A percentile compares a stretch with the other conserved stretches of the same genome.
Conservation (phyloP, 306 rosid genomes). For the Arachis hypogaea region DNA sequence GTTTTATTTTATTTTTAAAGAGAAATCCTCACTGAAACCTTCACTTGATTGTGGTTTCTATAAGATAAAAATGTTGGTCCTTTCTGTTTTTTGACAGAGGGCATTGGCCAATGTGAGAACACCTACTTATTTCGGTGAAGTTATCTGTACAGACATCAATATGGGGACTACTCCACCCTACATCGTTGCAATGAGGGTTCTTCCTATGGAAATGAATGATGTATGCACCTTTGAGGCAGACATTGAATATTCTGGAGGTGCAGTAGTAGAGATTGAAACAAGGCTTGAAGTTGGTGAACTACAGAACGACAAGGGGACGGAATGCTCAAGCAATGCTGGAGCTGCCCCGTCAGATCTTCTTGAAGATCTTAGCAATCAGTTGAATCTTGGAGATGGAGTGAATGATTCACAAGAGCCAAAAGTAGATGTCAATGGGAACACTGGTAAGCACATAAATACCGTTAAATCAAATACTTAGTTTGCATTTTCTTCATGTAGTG, state of each 20-base stretch:
- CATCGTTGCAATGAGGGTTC: slow-evolving; percentile 77
- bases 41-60: slow-evolving; percentile 36
- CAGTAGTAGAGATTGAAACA: slow-evolving; percentile 74
- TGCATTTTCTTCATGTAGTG: slow-evolving; percentile 25
- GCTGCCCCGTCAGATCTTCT: slow-evolving; percentile 64
- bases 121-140: slow-evolving; percentile 83
- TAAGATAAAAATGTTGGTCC: slow-evolving; percentile 32
- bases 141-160: slow-evolving; percentile 73
- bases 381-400: slow-evolving; percentile 60
- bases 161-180: slow-evolving; percentile 81
- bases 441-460: slow-evolving; percentile 43
- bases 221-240: slow-evolving; percentile 88
- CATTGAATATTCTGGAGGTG: slow-evolving; percentile 86
- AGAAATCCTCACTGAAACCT: slow-evolving; percentile 10
- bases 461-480: slow-evolving; percentile 6
- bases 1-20: slow-evolving; percentile 49
- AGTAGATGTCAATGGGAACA: slow-evolving; percentile 60
- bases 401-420: slow-evolving; percentile 48
- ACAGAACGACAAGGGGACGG: slow-evolving; percentile 53
- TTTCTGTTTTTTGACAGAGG: slow-evolving; percentile 58
- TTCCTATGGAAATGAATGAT: slow-evolving; percentile 84
- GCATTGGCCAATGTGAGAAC: slow-evolving; percentile 72
- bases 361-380: slow-evolving; percentile 51
- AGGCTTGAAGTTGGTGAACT: slow-evolving; percentile 86
- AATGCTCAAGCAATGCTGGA: slow-evolving; percentile 48